Conservation (phyloP, 2,329 filamentous ascomycete genomes). For the Ophiostoma quercus region DNA sequence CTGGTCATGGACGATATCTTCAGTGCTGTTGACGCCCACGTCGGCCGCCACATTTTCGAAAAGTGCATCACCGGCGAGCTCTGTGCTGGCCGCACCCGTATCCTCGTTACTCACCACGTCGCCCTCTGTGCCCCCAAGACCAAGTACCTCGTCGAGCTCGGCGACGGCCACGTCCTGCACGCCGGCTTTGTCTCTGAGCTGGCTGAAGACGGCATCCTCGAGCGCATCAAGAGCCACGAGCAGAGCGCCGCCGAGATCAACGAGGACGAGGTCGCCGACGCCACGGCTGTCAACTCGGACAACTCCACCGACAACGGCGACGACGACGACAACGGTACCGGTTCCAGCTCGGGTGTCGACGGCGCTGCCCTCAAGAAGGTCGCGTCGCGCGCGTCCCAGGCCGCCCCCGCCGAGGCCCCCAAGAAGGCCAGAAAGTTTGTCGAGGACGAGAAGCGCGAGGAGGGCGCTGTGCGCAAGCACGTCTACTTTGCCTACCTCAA, state of each 20-base stretch:
- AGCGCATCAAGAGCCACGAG: slow-evolving; percentile 54
- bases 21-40: slow-evolving; percentile 74
- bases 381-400: slow-evolving; percentile 19
- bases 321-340: slow-evolving; percentile 41
- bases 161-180: slow-evolving; percentile 60
- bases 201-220: slow-evolving; percentile 50
- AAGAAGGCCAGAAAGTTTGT: slow-evolving; percentile 64
- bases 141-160: slow-evolving; percentile 69
- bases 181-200: slow-evolving; percentile 62
- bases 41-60: slow-evolving; percentile 73
- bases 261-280: slow-evolving; percentile 41
- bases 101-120: slow-evolving; percentile 77
- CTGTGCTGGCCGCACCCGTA: slow-evolving; percentile 63
- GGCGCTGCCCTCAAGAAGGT: slow-evolving; percentile 23
- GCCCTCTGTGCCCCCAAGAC: slow-evolving; percentile 64
- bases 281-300: slow-evolving; percentile 52
- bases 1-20: slow-evolving; percentile 80
- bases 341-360: slow-evolving; percentile 42
- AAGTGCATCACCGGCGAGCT: slow-evolving; percentile 68
- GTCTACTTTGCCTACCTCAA: slow-evolving; percentile 65
- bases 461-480: slow-evolving; percentile 60
- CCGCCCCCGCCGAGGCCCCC: slow-evolving; percentile 30
- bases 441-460: slow-evolving; percentile 68
- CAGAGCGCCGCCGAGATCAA: slow-evolving; percentile 42
- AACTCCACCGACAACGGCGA: slow-evolving; percentile 26